A percentile compares a stretch with the other conserved stretches of the same genome.
Evolutionary conservation across 371 early-diverging fungal genomes (phyloP).

Genomic region (Mucor mucedo): DNA sequence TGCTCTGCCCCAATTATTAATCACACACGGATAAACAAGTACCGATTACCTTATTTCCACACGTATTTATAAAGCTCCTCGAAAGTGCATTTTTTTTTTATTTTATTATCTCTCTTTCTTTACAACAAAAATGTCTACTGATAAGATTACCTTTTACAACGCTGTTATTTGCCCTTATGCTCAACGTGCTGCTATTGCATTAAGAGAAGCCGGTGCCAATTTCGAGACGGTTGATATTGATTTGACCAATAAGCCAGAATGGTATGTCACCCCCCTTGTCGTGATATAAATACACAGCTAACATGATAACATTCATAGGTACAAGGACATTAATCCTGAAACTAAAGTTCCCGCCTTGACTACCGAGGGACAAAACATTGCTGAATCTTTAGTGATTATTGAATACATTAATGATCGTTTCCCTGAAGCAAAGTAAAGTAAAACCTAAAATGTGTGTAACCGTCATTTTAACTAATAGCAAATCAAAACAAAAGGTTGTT

Average conservation of each 20-base stretch:
- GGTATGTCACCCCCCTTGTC: constrained; percentile 26
- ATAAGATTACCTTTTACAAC: constrained; percentile 57
- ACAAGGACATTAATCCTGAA: constrained; percentile 55
- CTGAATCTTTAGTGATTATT: constrained; percentile 57
- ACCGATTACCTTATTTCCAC: too few species aligned
- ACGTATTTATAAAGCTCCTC: too few species aligned
- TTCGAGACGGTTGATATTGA: constrained; percentile 63
- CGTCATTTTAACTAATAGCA: neutral
- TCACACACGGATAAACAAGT: too few species aligned
- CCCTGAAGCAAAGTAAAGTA: constrained; percentile 52
- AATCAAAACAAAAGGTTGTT: constrained; percentile 30
- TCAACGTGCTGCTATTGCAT: constrained; percentile 63
- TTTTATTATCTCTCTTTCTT: neutral
- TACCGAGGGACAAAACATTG: constrained; percentile 41
- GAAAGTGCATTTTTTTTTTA: neutral
- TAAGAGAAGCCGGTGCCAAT: constrained; percentile 55
- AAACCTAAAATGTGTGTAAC: neutral
- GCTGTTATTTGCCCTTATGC: constrained; percentile 65
- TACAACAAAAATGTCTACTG: constrained; percentile 7
- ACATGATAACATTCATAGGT: constrained; percentile 6
- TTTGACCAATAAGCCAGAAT: constrained; percentile 65
- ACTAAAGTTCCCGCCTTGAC: constrained; percentile 57
- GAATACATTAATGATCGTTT: constrained; percentile 56
- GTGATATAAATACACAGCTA: neutral
- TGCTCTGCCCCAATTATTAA: too few species aligned